Evolutionary conservation across 179 eudicot genomes (phyloP).

Genomic region (Monotropa hypopitys): DNA sequence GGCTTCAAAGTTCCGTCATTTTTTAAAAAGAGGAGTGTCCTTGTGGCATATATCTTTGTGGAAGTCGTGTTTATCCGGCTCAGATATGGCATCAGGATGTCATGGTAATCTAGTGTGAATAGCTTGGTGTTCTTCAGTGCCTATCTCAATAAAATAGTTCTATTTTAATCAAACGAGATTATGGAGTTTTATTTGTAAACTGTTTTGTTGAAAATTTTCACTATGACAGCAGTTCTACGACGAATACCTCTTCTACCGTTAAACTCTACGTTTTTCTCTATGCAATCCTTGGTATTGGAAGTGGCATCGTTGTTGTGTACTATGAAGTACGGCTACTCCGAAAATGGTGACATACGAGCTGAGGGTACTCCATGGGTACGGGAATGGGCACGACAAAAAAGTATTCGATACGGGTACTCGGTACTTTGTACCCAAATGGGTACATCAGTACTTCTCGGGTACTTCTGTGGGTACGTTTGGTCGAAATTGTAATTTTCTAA

Average conservation of each 20-base stretch:
- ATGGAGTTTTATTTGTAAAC: neutral
- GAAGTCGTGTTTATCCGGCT: slow-evolving; percentile 41
- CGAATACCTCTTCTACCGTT: slow-evolving; percentile 42
- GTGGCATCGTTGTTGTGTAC: slow-evolving; percentile 45
- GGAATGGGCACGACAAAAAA: too few species aligned
- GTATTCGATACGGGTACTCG: too few species aligned
- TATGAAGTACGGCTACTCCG: too few species aligned
- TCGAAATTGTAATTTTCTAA: too few species aligned
- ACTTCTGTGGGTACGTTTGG: too few species aligned
- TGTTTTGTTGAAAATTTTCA: neutral
- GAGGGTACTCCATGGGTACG: too few species aligned
- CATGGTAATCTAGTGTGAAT: slow-evolving; percentile 67
- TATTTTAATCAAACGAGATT: neutral
- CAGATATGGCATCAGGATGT: slow-evolving; percentile 53
- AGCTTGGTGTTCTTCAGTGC: slow-evolving; percentile 37
- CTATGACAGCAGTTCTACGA: neutral
- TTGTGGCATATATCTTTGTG: slow-evolving; percentile 55
- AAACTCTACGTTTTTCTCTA: slow-evolving; percentile 31
- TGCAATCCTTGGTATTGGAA: slow-evolving; percentile 32
- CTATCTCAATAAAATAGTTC: slow-evolving; percentile 14
- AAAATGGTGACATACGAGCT: too few species aligned
- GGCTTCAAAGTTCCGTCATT: slow-evolving; percentile 67
- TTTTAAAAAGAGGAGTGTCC: slow-evolving; percentile 57
- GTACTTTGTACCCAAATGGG: too few species aligned
- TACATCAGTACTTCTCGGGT: too few species aligned